These are phyloP conservation scores for Phylloporus rhodoxanthus DNA, from an alignment of 768 basidiomycete genomes.

Conservation along the genomic window DNA sequence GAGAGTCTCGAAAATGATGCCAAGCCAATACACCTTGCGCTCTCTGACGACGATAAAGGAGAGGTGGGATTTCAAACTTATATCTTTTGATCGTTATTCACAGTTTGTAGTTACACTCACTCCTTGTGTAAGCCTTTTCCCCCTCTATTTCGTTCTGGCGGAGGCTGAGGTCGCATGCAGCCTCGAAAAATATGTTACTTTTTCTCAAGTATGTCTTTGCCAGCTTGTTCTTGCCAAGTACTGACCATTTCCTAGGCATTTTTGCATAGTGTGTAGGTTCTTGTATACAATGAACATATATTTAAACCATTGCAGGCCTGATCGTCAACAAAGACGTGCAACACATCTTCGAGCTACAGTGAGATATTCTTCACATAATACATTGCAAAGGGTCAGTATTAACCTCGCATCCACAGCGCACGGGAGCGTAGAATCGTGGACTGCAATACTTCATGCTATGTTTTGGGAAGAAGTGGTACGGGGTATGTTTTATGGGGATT, in stretches of 20 bases:
- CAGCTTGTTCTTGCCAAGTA: conserved; percentile 34
- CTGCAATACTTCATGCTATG: conserved; percentile 55
- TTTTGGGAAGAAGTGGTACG: conserved; percentile 67
- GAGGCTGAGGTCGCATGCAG: conserved; percentile 38
- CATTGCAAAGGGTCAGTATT: conserved; percentile 12
- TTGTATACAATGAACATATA: background rate
- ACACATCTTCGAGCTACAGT: conserved; percentile 26
- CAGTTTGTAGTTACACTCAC: conserved; percentile 43
- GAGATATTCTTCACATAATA: conserved; percentile 1
- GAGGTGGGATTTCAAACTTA: conserved; percentile 34
- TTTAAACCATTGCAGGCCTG: conserved; percentile 13
- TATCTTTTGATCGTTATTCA: background rate
- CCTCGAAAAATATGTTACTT: conserved; percentile 27
- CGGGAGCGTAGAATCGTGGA: conserved; percentile 55
- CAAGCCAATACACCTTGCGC: conserved; percentile 19
- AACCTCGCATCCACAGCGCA: conserved; percentile 23
- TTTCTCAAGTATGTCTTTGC: conserved; percentile 20
- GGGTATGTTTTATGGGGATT: conserved; percentile 43
- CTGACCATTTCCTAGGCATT: conserved; percentile 18
- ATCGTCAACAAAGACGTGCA: conserved; percentile 21
- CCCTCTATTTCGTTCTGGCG: background rate
- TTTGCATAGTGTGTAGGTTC: conserved; percentile 14
- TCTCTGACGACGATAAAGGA: conserved; percentile 42
- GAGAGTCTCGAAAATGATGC: conserved; percentile 21
- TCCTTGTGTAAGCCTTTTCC: conserved; percentile 45